A percentile compares a stretch with the other conserved stretches of the same genome.
Evolutionary conservation across 345 rosid species (phyloP).

Genomic region (Erucastrum elatum): DNA sequence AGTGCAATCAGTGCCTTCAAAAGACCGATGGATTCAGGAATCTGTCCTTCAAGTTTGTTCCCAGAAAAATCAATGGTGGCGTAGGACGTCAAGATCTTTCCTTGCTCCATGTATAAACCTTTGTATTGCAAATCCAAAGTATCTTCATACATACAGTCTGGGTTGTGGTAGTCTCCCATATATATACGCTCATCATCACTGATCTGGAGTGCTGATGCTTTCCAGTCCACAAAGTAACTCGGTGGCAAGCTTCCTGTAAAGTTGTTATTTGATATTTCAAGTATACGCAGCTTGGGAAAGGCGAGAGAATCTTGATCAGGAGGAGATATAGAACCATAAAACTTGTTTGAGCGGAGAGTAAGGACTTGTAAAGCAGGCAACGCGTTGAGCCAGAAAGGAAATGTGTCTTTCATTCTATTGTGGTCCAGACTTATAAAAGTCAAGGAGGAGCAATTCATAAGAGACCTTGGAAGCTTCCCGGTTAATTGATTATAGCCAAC

Average conservation of each 20-base stretch:
- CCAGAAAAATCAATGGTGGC: conserved; percentile 18
- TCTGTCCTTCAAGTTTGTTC: conserved; percentile 3
- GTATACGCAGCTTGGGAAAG: neutral
- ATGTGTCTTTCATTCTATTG: neutral
- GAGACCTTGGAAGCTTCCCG: neutral
- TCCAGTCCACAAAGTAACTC: neutral
- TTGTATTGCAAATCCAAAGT: conserved; percentile 19
- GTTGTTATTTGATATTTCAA: neutral
- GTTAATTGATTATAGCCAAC: neutral
- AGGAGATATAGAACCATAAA: neutral
- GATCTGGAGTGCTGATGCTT: neutral
- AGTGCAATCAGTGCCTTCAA: conserved; percentile 20
- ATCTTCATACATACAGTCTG: neutral
- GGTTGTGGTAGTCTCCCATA: neutral
- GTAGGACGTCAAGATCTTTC: neutral
- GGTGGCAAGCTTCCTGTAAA: neutral
- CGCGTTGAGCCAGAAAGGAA: neutral
- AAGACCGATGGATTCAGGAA: conserved; percentile 28
- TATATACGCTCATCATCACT: neutral
- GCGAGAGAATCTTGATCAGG: neutral
- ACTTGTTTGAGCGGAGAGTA: neutral
- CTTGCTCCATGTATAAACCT: conserved; percentile 13
- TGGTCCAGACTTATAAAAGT: neutral
- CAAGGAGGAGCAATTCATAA: neutral
- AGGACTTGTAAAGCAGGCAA: neutral